Percentiles rank a stretch among this genome's conserved stretches.
These are phyloP conservation scores for Oryza brachyantha DNA, from an alignment of 176 grass and related monocot species.

Conservation along the genomic window DNA sequence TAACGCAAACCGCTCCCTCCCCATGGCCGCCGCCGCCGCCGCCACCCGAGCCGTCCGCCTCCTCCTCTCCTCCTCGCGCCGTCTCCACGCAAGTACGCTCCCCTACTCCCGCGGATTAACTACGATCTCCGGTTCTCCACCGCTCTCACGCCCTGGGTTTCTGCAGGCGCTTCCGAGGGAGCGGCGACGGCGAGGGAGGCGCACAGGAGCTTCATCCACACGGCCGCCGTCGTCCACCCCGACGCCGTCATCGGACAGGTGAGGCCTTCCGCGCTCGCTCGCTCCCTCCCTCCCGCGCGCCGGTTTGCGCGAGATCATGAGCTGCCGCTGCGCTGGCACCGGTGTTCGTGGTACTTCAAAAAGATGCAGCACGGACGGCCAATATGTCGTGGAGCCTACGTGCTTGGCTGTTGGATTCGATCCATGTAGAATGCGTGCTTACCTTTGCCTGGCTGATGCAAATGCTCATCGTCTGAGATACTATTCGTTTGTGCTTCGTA, in stretches of 20 bases:
- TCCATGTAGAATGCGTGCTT: conserved; percentile 10
- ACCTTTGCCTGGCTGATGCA: neutral
- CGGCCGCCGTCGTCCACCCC: conserved; percentile 63
- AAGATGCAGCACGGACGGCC: neutral
- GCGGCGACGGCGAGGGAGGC: conserved; percentile 12
- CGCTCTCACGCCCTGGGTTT: neutral
- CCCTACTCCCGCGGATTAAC: neutral
- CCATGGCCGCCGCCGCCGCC: conserved; percentile 50
- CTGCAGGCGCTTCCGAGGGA: conserved; percentile 27
- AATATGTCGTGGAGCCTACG: neutral
- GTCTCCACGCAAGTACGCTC: conserved; percentile 46
- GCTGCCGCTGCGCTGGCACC: too few relatives aligned
- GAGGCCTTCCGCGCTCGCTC: neutral
- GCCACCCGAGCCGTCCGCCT: conserved; percentile 24
- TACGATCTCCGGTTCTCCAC: neutral
- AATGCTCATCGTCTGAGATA: neutral
- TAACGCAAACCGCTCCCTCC: neutral
- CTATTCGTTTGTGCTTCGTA: neutral
- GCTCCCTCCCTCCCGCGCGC: neutral
- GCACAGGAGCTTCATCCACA: conserved; percentile 38
- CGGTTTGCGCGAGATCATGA: neutral
- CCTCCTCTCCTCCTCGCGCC: conserved; percentile 16
- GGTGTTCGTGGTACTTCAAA: too few relatives aligned
- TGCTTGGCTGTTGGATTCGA: conserved; percentile 12
- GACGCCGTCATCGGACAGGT: conserved; percentile 75